Percentiles rank a stretch among this genome's conserved stretches.
Conservation (phyloP, 305 asterid species). For the Rubia peregrina region DNA sequence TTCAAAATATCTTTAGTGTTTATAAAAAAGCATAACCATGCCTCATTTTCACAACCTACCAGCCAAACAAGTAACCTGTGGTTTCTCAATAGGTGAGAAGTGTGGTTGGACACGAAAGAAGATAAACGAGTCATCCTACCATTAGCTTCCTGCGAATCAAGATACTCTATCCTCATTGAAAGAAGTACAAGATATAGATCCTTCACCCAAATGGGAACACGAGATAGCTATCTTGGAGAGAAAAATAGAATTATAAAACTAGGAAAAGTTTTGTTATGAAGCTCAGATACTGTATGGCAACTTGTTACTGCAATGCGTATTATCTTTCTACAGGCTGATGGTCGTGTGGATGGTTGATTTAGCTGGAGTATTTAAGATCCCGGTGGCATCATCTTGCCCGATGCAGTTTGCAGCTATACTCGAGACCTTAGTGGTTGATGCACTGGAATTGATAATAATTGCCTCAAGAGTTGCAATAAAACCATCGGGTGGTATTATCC, state of each 20-base stretch:
- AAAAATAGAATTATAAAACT: conserved; percentile 60
- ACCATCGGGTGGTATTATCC: conserved; percentile 76
- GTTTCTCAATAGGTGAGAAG: conserved; percentile 89
- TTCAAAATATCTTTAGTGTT: too few species aligned
- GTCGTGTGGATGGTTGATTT: conserved; percentile 78
- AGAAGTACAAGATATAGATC: conserved; percentile 62
- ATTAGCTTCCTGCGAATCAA: conserved; percentile 21
- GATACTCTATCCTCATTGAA: conserved; percentile 21
- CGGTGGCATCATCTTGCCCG: conserved; percentile 67
- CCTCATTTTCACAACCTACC: conserved; percentile 30
- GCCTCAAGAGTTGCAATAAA: conserved; percentile 73
- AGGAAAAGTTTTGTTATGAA: conserved; percentile 79
- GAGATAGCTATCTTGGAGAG: conserved; percentile 74
- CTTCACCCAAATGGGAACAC: conserved; percentile 60
- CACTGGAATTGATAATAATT: conserved; percentile 89
- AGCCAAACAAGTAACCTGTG: conserved; percentile 84
- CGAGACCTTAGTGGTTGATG: conserved; percentile 88
- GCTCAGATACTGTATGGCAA: conserved; percentile 94
- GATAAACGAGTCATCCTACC: conserved; percentile 50
- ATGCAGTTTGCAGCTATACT: conserved; percentile 89
- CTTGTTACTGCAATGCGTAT: conserved; percentile 65
- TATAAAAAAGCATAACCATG: not conserved
- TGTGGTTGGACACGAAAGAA: conserved; percentile 54
- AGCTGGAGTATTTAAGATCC: conserved; percentile 86
- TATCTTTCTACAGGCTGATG: conserved; percentile 81